Evolutionary conservation across 2,329 filamentous ascomycete species (phyloP), one percentile per base, ranked within the genome.

Genomic region (Penicillium crustosum): DNA sequence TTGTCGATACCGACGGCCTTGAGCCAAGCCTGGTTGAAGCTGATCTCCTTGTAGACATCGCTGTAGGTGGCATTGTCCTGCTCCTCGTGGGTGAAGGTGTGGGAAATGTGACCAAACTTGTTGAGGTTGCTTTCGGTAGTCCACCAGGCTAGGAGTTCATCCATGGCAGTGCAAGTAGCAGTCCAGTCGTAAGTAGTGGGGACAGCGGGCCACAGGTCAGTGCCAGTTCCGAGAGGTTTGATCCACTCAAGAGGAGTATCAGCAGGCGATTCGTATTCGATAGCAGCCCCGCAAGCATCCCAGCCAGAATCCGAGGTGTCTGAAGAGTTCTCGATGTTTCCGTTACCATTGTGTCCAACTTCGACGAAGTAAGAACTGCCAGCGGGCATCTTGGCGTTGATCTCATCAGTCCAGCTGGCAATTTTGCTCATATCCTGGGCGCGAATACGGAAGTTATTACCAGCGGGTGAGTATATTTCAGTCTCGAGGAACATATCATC

Each of bases 401-500:
- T 72, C 2, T 70, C 73, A 35, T 78, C 72, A 25, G 74, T 67
- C 72, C 68, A 85, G 4, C 68, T 66, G 19, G 75, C 70, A 62
- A 83, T 77, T 10, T 73, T 73, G n/a, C 75, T 69, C 61, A 85
- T 62, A 66, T 85, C 83, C 7, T 68, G 70, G 7, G 77, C 66
- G 33, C 74, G 75, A 60, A 83, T 74, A 21, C 82, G 80, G 73
- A 83, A 87, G 6, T 73, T 76, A 0, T 70, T 74, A 6, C 77
- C 78, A n/a, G 64, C 62, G 1, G 83, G 82, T 19, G 70, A 64
- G 67, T 83, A 84, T 36, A 83, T 75, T 12, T 77, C 77, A 3
- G 80, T 79, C 52, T 77, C 74, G 21, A 88, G 74, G 63, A 86
- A 83, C 76, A 88, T 83, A 62, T 88, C 85, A 64, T 88, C 85